A percentile compares a stretch with the other conserved stretches of the same genome.
Evolutionary conservation across 306 rosid genomes (phyloP).

Genomic region (Acacia acuminata): DNA sequence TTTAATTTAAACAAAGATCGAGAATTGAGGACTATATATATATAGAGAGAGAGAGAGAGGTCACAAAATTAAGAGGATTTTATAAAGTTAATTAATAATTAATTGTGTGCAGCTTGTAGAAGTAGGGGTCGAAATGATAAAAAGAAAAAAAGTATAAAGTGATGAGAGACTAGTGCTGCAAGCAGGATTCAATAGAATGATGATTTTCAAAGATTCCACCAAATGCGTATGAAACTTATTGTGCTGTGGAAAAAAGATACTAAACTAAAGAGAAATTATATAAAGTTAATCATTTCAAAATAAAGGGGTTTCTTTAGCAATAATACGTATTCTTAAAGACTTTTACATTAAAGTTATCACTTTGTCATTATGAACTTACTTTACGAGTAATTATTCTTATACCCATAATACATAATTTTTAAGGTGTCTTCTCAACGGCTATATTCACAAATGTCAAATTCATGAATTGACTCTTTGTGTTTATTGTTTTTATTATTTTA

Average conservation of each 20-base stretch:
- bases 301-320: background rate
- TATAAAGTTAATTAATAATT: background rate
- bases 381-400: background rate
- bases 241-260: background rate
- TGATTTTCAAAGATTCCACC: background rate
- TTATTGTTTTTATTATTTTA: no score
- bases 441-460: no score
- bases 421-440: background rate
- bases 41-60: background rate
- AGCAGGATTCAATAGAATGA: background rate
- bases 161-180: background rate
- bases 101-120: background rate
- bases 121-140: background rate
- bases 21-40: background rate
- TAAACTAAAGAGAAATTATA: background rate
- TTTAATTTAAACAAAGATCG: background rate
- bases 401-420: background rate
- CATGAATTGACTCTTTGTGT: no score
- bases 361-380: background rate
- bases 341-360: background rate
- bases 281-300: conserved; percentile 3
- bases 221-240: conserved; percentile 1
- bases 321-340: background rate
- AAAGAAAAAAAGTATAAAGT: background rate
- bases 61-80: background rate